Percentiles rank a stretch among this genome's conserved stretches.
These are phyloP conservation scores for Cystobasidium onofrii DNA, from an alignment of 768 basidiomycete species.

Conservation along the genomic window DNA sequence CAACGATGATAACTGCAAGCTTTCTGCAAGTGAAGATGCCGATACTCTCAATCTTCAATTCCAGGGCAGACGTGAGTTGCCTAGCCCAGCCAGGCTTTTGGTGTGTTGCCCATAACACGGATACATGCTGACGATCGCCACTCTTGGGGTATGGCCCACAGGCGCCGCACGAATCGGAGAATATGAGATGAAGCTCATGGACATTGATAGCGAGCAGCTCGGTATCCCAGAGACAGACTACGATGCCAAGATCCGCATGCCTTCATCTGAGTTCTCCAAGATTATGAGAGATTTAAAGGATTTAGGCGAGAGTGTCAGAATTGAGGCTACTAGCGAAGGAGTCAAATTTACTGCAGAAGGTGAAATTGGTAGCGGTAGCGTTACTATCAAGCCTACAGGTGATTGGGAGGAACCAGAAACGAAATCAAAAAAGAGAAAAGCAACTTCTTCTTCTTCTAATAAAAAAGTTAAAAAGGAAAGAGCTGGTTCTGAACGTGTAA, in stretches of 20 bases:
- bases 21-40: conserved; percentile 83
- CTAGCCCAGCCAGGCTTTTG: too few relatives aligned
- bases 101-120: too few relatives aligned
- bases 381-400: conserved; percentile 63
- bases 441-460: conserved; percentile 35
- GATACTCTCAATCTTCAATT: conserved; percentile 82
- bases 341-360: conserved; percentile 87
- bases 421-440: conserved; percentile 37
- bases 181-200: conserved; percentile 99
- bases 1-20: conserved; percentile 82
- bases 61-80: conserved; percentile 72
- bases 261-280: conserved; percentile 74
- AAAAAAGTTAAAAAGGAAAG: conserved; percentile 36
- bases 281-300: conserved; percentile 85
- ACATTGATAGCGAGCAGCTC: conserved; percentile 84
- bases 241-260: conserved; percentile 82
- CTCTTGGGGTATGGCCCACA: conserved; percentile 43
- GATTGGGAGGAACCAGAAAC: conserved; percentile 29
- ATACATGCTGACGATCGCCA: background rate
- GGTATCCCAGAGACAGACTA: conserved; percentile 96
- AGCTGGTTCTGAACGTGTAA: conserved; percentile 33
- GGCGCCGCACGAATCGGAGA: conserved; percentile 89
- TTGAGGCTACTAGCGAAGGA: conserved; percentile 93
- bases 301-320: conserved; percentile 86
- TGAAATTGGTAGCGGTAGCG: conserved; percentile 82